Conservation (phyloP, 176 grass and related monocot species). For the Rhipidocladum racemiflorum region DNA sequence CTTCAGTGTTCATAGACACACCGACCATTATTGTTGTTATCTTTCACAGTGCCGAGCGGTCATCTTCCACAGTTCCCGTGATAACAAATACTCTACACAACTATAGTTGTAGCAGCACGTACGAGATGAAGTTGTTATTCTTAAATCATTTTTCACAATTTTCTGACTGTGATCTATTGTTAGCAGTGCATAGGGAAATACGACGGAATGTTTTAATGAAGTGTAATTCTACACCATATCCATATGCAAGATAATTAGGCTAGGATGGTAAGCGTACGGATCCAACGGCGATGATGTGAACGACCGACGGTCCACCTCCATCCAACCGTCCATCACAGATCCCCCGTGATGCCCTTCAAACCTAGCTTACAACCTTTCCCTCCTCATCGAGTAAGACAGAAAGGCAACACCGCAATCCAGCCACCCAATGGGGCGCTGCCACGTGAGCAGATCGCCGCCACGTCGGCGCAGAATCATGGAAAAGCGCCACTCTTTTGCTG, state of each 20-base stretch:
- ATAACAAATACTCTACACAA: no score
- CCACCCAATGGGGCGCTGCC: neutral
- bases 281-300: constrained; percentile 5
- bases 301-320: neutral
- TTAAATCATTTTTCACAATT: no score
- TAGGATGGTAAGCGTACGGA: neutral
- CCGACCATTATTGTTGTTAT: no score
- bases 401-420: constrained; percentile 48
- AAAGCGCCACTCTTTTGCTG: constrained; percentile 22
- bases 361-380: neutral
- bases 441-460: constrained; percentile 7
- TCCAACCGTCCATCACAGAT: constrained; percentile 27
- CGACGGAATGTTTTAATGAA: neutral
- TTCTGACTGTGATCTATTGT: no score
- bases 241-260: neutral
- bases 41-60: no score
- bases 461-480: constrained; percentile 30
- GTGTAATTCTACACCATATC: neutral
- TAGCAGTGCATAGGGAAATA: neutral
- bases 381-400: neutral
- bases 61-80: no score
- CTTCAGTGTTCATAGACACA: no score
- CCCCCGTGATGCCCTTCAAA: constrained; percentile 46
- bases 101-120: no score
- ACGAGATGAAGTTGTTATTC: no score